Percentiles rank a stretch among this genome's conserved stretches.
phyloP scores from a whole-genome alignment of 139 green algal species.

The Asterochloris erici region DNA sequence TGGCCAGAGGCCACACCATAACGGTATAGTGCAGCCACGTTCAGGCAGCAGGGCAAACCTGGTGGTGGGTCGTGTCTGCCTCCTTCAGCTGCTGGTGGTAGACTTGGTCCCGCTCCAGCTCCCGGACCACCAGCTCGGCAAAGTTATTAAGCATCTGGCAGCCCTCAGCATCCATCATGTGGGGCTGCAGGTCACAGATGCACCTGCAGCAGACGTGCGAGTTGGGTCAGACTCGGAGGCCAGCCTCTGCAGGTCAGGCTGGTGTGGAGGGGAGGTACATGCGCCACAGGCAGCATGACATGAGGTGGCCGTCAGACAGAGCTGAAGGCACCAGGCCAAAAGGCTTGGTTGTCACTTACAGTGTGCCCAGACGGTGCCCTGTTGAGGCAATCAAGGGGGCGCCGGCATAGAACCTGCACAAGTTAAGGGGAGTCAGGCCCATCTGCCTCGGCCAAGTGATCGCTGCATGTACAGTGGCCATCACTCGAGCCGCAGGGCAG shows the following conservation, averaged over 20 bases:
- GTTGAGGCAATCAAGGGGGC: conserved; percentile 3
- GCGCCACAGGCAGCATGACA: not conserved
- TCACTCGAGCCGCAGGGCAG: no score
- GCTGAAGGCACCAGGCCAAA: not conserved
- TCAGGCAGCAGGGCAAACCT: no score
- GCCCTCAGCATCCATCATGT: not conserved
- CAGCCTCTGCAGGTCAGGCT: no score
- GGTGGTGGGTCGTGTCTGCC: no score
- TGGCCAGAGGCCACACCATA: no score
- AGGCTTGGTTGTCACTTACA: not conserved
- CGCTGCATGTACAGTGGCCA: no score
- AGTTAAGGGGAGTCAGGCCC: no score
- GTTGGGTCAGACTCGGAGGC: no score
- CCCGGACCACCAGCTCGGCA: not conserved
- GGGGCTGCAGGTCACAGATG: conserved; percentile 61
- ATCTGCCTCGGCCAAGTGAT: no score
- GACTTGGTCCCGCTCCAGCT: not conserved
- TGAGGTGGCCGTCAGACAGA: not conserved
- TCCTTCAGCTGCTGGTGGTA: no score
- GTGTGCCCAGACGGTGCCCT: conserved; percentile 6
- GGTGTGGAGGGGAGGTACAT: not conserved
- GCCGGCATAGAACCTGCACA: conserved; percentile 33
- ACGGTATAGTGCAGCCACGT: no score
- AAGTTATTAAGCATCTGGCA: not conserved
- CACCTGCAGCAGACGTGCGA: conserved; percentile 41